Evolutionary conservation across 2,329 filamentous ascomycete genomes (phyloP).

Genomic region (Aspergillus aculeatinus): DNA sequence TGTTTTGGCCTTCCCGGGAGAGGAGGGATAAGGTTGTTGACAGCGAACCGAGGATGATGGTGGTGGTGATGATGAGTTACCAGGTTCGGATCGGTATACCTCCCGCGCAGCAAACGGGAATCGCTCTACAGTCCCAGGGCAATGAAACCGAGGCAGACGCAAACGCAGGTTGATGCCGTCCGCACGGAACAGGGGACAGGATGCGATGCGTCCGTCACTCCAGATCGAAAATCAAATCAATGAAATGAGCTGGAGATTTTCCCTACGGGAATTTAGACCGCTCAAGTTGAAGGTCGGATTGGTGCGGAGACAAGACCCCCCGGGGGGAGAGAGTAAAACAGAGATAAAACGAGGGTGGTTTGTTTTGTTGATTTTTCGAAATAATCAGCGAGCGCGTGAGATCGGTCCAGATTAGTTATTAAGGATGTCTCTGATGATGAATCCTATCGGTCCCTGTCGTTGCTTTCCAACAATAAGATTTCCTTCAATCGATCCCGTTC

Average conservation of each 20-base stretch:
- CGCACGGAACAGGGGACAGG: conserved; percentile 11
- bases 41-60: conserved; percentile 4
- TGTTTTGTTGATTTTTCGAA: conserved; percentile 11
- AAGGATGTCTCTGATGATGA: conserved; percentile 12
- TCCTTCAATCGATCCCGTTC: conserved; percentile 10
- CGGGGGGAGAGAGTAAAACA: conserved; percentile 6
- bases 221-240: background rate
- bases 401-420: conserved; percentile 21
- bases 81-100: conserved; percentile 14
- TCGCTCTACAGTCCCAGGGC: conserved; percentile 17
- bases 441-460: conserved; percentile 11
- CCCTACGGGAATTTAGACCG: background rate
- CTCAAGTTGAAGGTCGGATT: conserved; percentile 2
- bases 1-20: background rate
- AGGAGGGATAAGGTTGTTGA: background rate
- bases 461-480: conserved; percentile 11
- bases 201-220: conserved; percentile 5
- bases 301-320: conserved; percentile 7
- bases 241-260: background rate
- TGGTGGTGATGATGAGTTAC: conserved; percentile 6
- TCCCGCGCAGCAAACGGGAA: conserved; percentile 21
- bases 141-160: conserved; percentile 16
- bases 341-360: conserved; percentile 18
- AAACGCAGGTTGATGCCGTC: conserved; percentile 19
- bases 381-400: conserved; percentile 20